phyloP scores from a whole-genome alignment of 163 green algal genomes.

The Prototheca wickerhamii region DNA sequence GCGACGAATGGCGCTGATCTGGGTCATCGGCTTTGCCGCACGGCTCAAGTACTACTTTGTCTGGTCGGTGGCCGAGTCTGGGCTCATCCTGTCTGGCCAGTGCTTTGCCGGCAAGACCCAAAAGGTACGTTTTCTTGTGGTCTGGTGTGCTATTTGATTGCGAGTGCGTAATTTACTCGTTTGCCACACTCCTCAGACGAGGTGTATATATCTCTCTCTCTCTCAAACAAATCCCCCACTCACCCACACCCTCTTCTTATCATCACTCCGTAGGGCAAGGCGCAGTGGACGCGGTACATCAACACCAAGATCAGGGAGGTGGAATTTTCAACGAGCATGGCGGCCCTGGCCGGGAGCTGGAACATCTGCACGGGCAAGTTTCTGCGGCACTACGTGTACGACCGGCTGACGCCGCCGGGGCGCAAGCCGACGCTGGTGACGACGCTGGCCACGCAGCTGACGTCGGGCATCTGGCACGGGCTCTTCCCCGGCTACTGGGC shows the following conservation, averaged over 20 bases:
- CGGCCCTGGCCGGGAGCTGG: conserved; percentile 46
- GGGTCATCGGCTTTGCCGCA: conserved; percentile 32
- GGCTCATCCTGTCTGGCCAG: conserved; percentile 40
- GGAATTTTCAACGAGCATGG: conserved; percentile 35
- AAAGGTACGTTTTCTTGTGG: background rate
- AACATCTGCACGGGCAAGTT: conserved; percentile 63
- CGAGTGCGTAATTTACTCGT: too few relatives aligned
- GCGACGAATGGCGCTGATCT: conserved; percentile 18
- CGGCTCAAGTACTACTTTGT: conserved; percentile 80
- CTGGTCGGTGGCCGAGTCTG: conserved; percentile 64
- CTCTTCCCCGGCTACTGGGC: conserved; percentile 60
- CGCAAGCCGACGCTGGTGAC: conserved; percentile 40
- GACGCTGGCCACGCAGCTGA: conserved; percentile 59
- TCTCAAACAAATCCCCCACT: too few relatives aligned
- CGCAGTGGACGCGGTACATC: conserved; percentile 42
- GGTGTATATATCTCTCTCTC: too few relatives aligned
- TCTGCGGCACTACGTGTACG: conserved; percentile 70
- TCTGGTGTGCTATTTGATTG: too few relatives aligned
- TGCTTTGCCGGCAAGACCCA: background rate
- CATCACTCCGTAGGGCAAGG: too few relatives aligned
- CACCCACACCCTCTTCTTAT: too few relatives aligned
- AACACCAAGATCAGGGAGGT: conserved; percentile 43
- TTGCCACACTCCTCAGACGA: too few relatives aligned
- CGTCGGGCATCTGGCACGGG: conserved; percentile 69
- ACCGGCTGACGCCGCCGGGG: conserved; percentile 47